Base-by-base conservation (phyloP, 2,329 filamentous ascomycete species). In the Microdochium nivale region DNA sequence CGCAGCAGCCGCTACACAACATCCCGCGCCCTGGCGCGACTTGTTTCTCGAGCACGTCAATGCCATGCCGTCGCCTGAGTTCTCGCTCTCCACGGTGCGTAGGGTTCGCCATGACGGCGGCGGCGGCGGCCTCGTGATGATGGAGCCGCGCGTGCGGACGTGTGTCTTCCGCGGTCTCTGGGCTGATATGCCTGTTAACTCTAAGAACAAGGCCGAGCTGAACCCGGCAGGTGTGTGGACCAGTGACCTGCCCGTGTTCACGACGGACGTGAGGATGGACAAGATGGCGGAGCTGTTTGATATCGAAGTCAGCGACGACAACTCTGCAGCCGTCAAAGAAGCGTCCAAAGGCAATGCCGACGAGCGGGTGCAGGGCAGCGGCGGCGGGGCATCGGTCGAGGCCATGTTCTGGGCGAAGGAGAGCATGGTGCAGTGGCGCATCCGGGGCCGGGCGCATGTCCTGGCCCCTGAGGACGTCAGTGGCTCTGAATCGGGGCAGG, bases 161-260 rank as follows among this genome's bases (percentile, higher is more conserved):
- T 94, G 91, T 69, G 83, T 96, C 62, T 92, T 83, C 70, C 86
- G 92, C 54, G 90, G 90, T 59, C 84, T 95, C 70, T 96, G 88
- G 81, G 84, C 83, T 0, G 77, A 79, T 51, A 74, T 95, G 1
- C 84, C 86, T 3, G 75, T 75, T 50, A 88, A 91, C 68, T 79
- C 82, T 44, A 82, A 84, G 66, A 92, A 94, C 67, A 71, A 80
- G 32, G 86, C 88, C 2, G 76, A 82, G 56, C 75, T 76, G 55
- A 96, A 96, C 66, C 84, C 87, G 3, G 59, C 70, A 7, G 70
- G 80, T 25, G 48, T 68, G 1, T 96, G 81, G 64, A 84, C 87
- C 61, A 89, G 82, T 59, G 90, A 97, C 58, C 72, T 92, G 59
- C 79, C 87, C 2, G 86, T 87, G 1, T 85, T 96, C 62, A 96